A percentile compares a stretch with the other conserved stretches of the same genome.
Conservation (phyloP, 371 early-diverging fungal species). For the Saksenaea vasiformis region DNA sequence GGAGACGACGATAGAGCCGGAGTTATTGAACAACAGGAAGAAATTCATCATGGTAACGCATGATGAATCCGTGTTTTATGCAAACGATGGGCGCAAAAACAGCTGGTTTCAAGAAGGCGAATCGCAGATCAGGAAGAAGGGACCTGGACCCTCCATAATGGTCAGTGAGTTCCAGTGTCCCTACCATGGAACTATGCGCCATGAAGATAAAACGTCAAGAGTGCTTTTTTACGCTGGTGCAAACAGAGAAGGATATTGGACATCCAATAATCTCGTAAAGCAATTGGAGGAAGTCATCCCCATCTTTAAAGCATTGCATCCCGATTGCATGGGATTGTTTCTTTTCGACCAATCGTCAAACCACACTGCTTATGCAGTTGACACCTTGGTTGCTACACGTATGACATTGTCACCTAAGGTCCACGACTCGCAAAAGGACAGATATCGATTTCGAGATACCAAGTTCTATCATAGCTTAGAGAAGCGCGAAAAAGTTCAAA, state of each 20-base stretch:
- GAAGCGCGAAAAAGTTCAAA: not conserved
- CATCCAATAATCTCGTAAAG: no score
- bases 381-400: no score
- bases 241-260: slow-evolving; percentile 11
- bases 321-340: not conserved
- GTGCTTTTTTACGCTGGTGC: not conserved
- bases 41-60: slow-evolving; percentile 10
- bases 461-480: not conserved
- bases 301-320: slow-evolving; percentile 12
- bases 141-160: no score
- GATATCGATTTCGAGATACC: not conserved
- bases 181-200: slow-evolving; percentile 9
- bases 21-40: not conserved
- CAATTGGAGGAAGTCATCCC: slow-evolving; percentile 10
- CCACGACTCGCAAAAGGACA: not conserved
- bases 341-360: slow-evolving; percentile 9
- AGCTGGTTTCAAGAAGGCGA: slow-evolving; percentile 9
- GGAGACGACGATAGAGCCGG: slow-evolving; percentile 3
- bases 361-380: no score
- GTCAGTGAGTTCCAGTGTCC: no score
- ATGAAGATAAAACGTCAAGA: slow-evolving; percentile 10
- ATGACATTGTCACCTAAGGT: not conserved
- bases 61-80: slow-evolving; percentile 17
- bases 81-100: slow-evolving; percentile 7
- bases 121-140: no score